Evolutionary conservation across 139 green algal genomes (phyloP), one percentile per base, ranked within the genome.

Genomic region (Chlorella sp.): DNA sequence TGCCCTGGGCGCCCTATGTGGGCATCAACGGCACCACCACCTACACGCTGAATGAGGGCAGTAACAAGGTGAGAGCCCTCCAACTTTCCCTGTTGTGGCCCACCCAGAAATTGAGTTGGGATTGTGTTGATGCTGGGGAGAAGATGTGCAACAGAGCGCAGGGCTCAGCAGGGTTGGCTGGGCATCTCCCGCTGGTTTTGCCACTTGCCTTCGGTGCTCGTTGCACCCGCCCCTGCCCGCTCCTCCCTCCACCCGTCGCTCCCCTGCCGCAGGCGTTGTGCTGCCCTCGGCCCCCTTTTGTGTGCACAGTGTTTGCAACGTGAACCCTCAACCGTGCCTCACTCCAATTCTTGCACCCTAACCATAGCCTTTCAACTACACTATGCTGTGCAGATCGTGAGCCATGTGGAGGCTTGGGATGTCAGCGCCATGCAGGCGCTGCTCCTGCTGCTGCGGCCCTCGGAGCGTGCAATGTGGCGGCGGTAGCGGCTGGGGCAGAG

Each of bases 1-100:
- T 96, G 69, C 94, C 94, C 7, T 96, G 94, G 94, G 81, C 87
- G 71, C 94, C 94, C 0, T 92, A 91, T 21, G 89, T 96, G 26
- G 71, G 90, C 66, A 86, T 96, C 18, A 88, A 81, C 66, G 94
- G 64, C 48, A 90, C 84, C 32, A 96, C 94, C 36, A 89, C 93
- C 4, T 96, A 96, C 83, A 90, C 89, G 0, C 83, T 96, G 19
- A 94, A 96, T 53, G 39, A 34, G 36, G 85, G 92, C 14, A 42
- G 64, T 3, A 91, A 92, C 42, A 61, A 90, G 90, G 92, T 93
- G 60, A n/a, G 53, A 36, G 24, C 1, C 28, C 1, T 15, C 12
- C 37, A 28, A 36, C 76, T 28, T 30, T 12, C 64, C 64, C 64
- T 71, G 64, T n/a, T n/a, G n/a, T n/a, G n/a, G n/a, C n/a, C n/a